Evolutionary conservation across 2,329 filamentous ascomycete genomes (phyloP).

Genomic region (Plenodomus lindquistii): DNA sequence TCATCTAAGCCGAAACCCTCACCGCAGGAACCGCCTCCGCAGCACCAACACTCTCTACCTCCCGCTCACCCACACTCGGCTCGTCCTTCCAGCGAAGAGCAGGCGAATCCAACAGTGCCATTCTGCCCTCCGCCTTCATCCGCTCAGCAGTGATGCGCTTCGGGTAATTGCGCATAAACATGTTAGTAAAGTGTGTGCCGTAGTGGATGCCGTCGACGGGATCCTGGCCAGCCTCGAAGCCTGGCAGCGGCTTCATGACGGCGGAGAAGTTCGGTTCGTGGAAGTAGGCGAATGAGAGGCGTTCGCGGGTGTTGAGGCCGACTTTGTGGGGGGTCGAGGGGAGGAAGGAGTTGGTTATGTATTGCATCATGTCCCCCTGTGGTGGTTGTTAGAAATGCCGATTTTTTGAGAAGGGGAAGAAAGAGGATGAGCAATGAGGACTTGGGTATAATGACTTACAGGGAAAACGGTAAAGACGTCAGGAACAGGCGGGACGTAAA

Average conservation of each 20-base stretch:
- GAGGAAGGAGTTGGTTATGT: constrained; percentile 11
- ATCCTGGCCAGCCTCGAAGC: constrained; percentile 7
- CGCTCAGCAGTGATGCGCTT: constrained; percentile 5
- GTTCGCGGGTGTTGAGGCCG: constrained; percentile 10
- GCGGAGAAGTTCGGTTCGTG: constrained; percentile 12
- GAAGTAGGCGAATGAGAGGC: constrained; percentile 13
- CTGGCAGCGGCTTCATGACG: constrained; percentile 8
- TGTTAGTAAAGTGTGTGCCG: constrained; percentile 10
- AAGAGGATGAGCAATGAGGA: no score
- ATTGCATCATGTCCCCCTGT: constrained; percentile 13
- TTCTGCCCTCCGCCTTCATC: constrained; percentile 5
- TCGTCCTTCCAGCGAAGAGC: constrained; percentile 3
- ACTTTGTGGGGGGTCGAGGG: constrained; percentile 12
- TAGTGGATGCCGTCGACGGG: constrained; percentile 8
- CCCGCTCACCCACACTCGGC: not conserved
- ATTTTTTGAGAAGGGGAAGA: no score
- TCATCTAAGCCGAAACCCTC: no score
- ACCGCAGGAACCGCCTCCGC: no score
- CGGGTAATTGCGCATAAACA: constrained; percentile 14
- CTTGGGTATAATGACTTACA: not conserved
- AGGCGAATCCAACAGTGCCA: constrained; percentile 6
- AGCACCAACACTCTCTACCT: not conserved
- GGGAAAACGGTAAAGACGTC: constrained; percentile 57
- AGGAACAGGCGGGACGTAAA: constrained; percentile 52
- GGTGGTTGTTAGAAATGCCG: not conserved